Base-by-base conservation (phyloP, 2,329 filamentous ascomycete species). In the Paecilomyces formosus region DNA sequence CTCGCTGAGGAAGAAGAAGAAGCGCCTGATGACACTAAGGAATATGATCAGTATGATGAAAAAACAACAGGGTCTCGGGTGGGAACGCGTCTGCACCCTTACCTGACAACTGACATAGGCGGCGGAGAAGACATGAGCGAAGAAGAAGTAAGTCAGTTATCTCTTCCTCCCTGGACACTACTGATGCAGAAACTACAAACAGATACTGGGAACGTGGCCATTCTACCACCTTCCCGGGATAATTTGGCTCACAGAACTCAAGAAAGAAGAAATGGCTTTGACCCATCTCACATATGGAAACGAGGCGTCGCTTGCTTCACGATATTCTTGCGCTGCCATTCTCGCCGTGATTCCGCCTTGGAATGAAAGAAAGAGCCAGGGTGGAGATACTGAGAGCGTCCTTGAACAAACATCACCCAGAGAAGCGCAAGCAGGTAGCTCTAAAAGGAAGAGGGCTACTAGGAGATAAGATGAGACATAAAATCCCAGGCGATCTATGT, bases 311-410 rank as follows among this genome's bases (percentile, higher is more conserved):
- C 26, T 64, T 6, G 55, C n/a, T 1, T 58, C 54, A 1, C 6
- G 55, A 1, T 70, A 69, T 45, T 70, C 65, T 1, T 62, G 28
- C 33, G 65, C 62, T 21, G 64, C 66, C 0, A 66, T 70, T 1
- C 24, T 71, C 9, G 67, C 64, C 2, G 53, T 57, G 0, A 60
- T 71, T 51, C 68, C 68, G 12, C 63, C 62, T 13, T 64, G 49
- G 55, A n/a, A 35, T 12, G 39, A 60, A 30, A 33, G 55, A 9
- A 45, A 18, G 39, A 11, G 15, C 18, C 15, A 45, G 18, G 5
- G 6, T 15, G 18, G 18, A 7, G n/a, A 45, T 21, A n/a, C 15
- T 39, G 35, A 39, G 35, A 39, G 35, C n/a, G 39, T 18, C 2
- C 39, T n/a, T 15, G 39, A 45, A 45, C 39, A n/a, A 6, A n/a